Base-by-base conservation (phyloP, 176 grass and related monocot species). In the Olyra latifolia region DNA sequence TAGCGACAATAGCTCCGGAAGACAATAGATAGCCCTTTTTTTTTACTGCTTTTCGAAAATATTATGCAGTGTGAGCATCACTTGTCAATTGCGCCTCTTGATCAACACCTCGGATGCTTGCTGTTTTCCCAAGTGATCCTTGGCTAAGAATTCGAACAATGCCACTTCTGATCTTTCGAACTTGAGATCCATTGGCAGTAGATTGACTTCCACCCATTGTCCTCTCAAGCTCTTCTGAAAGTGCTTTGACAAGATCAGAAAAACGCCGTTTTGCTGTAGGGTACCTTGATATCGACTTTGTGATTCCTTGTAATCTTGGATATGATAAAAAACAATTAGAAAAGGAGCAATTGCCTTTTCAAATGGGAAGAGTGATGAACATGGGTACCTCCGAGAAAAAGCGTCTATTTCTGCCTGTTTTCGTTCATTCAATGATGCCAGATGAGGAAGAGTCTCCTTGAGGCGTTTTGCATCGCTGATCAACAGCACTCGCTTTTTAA, bases 221-320 rank as follows among this genome's bases (percentile, higher is more conserved):
- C 82, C 79, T 88, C 50, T 89, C 92, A 11, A 93, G 88, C 61
- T 99, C 92, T 67, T 91, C 88, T 0, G 81, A 89, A 39, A 95
- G 90, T 25, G 66, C 44, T 44, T 84, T 89, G 6, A 95, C 84
- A 25, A 95, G 92, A 52, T 69, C 79, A 0, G 93, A 88, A 10
- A 93, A 99, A 25, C 92, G 93, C 1, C 90, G 90, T 62, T 93
- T 99, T 19, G 80, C 58, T 44, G 92, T 99, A 13, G 96, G 96
- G 87, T 91, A 99, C 52, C 93, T 95, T 49, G 93, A 93, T 62
- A 99, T 95, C 0, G 92, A 91, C 62, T 79, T 93, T 12, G 93
- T 99, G 75, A 99, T 99, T 45, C 96, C 96, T 91, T 93, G 87
- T 86, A 99, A 85, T 54, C 93, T 99, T 56, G 79, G 7, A 72